A percentile compares a stretch with the other conserved stretches of the same genome.
These are phyloP conservation scores for Danielia oregonensis DNA, from an alignment of 805 yeast genomes.

Conservation along the genomic window DNA sequence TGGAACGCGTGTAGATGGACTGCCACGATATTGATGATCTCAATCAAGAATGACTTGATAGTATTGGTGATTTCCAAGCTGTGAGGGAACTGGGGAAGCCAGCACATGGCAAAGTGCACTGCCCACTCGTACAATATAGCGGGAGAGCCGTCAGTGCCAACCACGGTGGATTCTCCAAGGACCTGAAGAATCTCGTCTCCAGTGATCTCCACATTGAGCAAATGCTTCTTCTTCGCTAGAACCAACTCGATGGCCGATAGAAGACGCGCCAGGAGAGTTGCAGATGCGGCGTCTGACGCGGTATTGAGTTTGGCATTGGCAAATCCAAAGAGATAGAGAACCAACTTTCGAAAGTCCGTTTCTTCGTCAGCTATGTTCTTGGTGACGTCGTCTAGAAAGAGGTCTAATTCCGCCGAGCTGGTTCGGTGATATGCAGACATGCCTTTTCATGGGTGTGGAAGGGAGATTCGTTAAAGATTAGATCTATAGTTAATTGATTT, in stretches of 20 bases:
- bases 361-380: conserved; percentile 26
- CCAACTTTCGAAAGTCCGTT: conserved; percentile 34
- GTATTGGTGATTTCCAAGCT: conserved; percentile 14
- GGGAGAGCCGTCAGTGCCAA: conserved; percentile 3
- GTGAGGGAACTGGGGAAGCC: conserved; percentile 18
- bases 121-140: conserved; percentile 28
- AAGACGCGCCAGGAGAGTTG: conserved; percentile 18
- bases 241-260: conserved; percentile 31
- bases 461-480: neutral
- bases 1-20: conserved; percentile 26
- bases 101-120: conserved; percentile 22
- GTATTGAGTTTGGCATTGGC: conserved; percentile 22
- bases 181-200: conserved; percentile 11
- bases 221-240: conserved; percentile 25
- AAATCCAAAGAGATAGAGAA: conserved; percentile 31
- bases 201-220: conserved; percentile 20
- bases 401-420: conserved; percentile 23
- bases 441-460: conserved; percentile 2
- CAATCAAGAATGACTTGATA: conserved; percentile 32
- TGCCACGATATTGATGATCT: conserved; percentile 28
- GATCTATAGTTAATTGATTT: neutral
- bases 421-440: conserved; percentile 17
- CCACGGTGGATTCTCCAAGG: conserved; percentile 2
- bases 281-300: conserved; percentile 4
- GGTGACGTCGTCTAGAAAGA: conserved; percentile 34